Evolutionary conservation across 257 asterid species (phyloP), one percentile per base, ranked within the genome.

Genomic region (Marsdenia floribunda): DNA sequence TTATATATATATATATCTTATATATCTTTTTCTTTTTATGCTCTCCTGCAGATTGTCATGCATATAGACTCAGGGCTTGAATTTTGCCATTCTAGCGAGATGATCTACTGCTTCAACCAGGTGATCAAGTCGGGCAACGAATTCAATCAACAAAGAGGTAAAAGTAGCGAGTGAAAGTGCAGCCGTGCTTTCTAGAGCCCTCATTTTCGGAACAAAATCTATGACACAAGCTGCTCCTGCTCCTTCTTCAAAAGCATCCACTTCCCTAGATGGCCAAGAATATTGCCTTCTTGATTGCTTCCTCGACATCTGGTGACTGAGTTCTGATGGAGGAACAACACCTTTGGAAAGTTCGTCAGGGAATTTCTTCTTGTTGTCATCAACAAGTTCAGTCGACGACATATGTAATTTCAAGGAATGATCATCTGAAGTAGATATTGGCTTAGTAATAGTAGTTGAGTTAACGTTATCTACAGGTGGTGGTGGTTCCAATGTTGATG

Each of bases 41-140:
- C 49, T 44, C 49, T 44, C 49, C 49, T 44, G 49, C n/a, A n/a
- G n/a, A 44, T 44, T 67, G 40, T 9, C 24, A 33, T 35, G 57
- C 67, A 82, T 52, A 70, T 60, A 26, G 57, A 75, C 52, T 85
- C 87, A 58, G 73, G 73, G 83, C 73, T 84, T 82, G 75, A 88
- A 90, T 60, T 84, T 81, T 13, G 90, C 93, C 93, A 87, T 61
- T 67, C 78, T 83, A 14, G 96, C 83, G 55, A 90, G 89, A 42
- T 81, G 72, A 80, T 88, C 90, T 16, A 88, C 93, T 37, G 92
- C 90, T 66, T 84, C 96, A 49, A 87, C 90, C 75, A 90, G 79
- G 85, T 88, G 93, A 77, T 90, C 91, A 15, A 90, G 90, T 71
- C 96, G 76, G 15, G 92, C 93, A 79, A 86, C 88, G 67, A 90